Percentiles rank a stretch among this genome's conserved stretches.
These are phyloP conservation scores for Wakefieldia striispora DNA, from an alignment of 768 basidiomycete genomes.

Conservation along the genomic window DNA sequence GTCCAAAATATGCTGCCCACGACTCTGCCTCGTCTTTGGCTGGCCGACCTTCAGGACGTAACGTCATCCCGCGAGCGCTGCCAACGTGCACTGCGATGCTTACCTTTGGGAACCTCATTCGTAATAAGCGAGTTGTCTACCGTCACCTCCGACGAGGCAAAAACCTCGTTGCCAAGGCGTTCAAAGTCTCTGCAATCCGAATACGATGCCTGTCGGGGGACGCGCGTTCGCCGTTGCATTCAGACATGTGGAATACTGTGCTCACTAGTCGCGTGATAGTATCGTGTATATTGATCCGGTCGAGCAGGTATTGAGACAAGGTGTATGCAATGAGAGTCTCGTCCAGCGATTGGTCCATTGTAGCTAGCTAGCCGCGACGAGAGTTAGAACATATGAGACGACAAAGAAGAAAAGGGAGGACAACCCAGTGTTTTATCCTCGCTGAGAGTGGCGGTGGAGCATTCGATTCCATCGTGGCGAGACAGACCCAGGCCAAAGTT, in stretches of 20 bases:
- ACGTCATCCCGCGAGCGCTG: neutral
- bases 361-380: neutral
- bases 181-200: conserved; percentile 27
- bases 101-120: conserved; percentile 19
- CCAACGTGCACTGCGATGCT: neutral
- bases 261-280: conserved; percentile 27
- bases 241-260: neutral
- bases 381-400: neutral
- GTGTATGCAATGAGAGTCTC: conserved; percentile 13
- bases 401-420: neutral
- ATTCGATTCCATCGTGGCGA: neutral
- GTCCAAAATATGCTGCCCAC: conserved; percentile 22
- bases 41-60: conserved; percentile 12
- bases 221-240: neutral
- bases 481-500: neutral
- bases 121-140: conserved; percentile 23
- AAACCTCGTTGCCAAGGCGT: conserved; percentile 26
- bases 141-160: conserved; percentile 21
- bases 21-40: conserved; percentile 18
- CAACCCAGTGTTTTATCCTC: conserved; percentile 9
- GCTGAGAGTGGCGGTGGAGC: neutral
- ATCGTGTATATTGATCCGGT: conserved; percentile 27
- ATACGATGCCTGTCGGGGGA: conserved; percentile 18
- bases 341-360: conserved; percentile 10
- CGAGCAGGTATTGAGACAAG: conserved; percentile 23